A percentile compares a stretch with the other conserved stretches of the same genome.
Conservation (phyloP, 2,329 filamentous ascomycete genomes). For the Ascochyta pisi region DNA sequence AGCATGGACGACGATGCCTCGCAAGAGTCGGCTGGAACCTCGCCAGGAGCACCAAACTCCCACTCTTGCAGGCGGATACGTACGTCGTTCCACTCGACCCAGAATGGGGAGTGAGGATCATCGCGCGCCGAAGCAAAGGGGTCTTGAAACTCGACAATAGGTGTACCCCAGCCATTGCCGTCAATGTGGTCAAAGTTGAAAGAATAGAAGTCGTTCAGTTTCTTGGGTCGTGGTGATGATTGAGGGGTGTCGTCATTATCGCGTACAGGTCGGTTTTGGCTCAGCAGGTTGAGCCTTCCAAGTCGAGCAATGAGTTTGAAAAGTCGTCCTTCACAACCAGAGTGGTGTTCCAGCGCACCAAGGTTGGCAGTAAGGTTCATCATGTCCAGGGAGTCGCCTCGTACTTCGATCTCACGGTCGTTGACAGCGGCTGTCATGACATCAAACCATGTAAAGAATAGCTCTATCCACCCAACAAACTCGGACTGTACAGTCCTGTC, state of each 20-base stretch:
- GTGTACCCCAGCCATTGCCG: constrained; percentile 70
- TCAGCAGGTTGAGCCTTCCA: constrained; percentile 82
- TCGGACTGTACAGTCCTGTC: constrained; percentile 65
- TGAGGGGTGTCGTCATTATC: constrained; percentile 44
- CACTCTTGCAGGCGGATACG: constrained; percentile 79
- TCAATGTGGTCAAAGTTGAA: constrained; percentile 67
- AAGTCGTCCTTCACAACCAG: constrained; percentile 83
- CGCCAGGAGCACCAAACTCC: constrained; percentile 65
- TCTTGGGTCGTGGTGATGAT: constrained; percentile 43
- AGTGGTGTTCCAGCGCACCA: constrained; percentile 81
- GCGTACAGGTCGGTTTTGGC: constrained; percentile 66
- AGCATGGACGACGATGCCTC: constrained; percentile 34
- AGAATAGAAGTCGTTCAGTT: constrained; percentile 59
- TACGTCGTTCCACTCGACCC: constrained; percentile 84
- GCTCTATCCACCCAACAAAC: constrained; percentile 88
- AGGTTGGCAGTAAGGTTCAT: constrained; percentile 69
- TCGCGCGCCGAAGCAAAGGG: constrained; percentile 56
- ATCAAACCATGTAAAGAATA: constrained; percentile 93
- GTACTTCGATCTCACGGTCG: constrained; percentile 84
- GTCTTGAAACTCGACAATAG: constrained; percentile 54
- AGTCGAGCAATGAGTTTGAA: constrained; percentile 87
- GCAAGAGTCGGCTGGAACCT: constrained; percentile 33
- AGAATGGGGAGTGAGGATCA: constrained; percentile 69
- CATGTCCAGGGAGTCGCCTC: constrained; percentile 67
- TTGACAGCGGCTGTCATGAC: constrained; percentile 92